A percentile compares a stretch with the other conserved stretches of the same genome.
phyloP scores from a whole-genome alignment of 371 early-diverging fungal genomes.

The Lichtheimia hyalospora region DNA sequence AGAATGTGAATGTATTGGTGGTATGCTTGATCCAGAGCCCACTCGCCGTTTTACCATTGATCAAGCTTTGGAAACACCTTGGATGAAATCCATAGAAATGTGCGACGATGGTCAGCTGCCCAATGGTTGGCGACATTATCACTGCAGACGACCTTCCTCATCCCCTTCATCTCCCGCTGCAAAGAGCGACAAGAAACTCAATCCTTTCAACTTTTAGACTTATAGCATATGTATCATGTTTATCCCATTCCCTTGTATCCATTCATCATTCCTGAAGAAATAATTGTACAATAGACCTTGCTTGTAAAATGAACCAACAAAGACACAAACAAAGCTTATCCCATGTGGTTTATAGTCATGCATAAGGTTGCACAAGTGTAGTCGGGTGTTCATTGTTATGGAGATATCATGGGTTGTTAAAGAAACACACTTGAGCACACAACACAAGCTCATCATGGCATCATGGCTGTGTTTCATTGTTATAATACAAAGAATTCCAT shows the following conservation, averaged over 20 bases:
- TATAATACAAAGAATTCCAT: background rate
- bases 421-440: background rate
- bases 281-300: conserved; percentile 1
- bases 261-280: background rate
- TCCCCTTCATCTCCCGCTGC: background rate
- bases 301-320: background rate
- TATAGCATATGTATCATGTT: too few relatives aligned
- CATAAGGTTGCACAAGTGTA: background rate
- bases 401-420: background rate
- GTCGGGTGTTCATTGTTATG: background rate
- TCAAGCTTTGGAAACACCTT: conserved; percentile 41
- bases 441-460: background rate
- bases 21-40: conserved; percentile 54
- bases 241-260: too few relatives aligned
- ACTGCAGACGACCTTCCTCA: conserved; percentile 12
- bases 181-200: background rate
- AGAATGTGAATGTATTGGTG: conserved; percentile 34
- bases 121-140: conserved; percentile 45
- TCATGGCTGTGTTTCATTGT: background rate
- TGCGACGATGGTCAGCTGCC: conserved; percentile 45
- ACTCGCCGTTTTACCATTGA: conserved; percentile 45
- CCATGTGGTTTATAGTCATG: conserved; percentile 4
- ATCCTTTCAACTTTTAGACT: background rate
- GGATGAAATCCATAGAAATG: conserved; percentile 42
- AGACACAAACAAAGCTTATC: background rate